A percentile compares a stretch with the other conserved stretches of the same genome.
These are phyloP conservation scores for Fusarium denticulatum DNA, from an alignment of 2,329 filamentous ascomycete genomes.

Conservation along the genomic window DNA sequence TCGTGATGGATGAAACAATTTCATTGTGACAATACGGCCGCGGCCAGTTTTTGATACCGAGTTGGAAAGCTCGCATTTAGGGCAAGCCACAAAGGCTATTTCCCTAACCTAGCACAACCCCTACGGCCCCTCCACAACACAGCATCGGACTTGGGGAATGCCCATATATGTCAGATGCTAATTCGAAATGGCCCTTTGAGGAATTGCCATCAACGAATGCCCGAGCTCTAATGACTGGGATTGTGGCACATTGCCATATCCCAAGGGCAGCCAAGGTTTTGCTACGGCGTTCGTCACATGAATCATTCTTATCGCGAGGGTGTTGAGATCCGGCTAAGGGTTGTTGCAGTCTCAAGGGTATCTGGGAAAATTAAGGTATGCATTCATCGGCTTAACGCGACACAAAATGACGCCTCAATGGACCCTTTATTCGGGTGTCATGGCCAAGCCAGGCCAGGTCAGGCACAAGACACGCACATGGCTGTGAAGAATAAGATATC, in stretches of 20 bases:
- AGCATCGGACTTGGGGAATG: constrained; percentile 33
- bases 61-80: neutral
- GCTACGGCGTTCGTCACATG: constrained; percentile 17
- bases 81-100: constrained; percentile 29
- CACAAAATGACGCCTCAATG: constrained; percentile 24
- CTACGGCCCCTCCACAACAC: neutral
- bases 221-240: neutral
- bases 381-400: constrained; percentile 27
- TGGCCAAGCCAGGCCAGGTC: constrained; percentile 7
- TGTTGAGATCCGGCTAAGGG: constrained; percentile 3
- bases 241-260: constrained; percentile 16
- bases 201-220: constrained; percentile 30
- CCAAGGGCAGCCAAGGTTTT: neutral
- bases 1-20: neutral
- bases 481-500: constrained; percentile 13
- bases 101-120: neutral
- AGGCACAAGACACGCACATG: constrained; percentile 16
- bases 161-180: constrained; percentile 35
- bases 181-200: constrained; percentile 35
- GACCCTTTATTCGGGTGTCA: constrained; percentile 14
- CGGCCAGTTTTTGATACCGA: neutral
- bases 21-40: neutral
- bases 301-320: constrained; percentile 12
- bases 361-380: constrained; percentile 13
- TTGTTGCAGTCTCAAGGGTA: neutral